Evolutionary conservation across 129 eudicot species (phyloP).

Genomic region (Escallonia rubra): DNA sequence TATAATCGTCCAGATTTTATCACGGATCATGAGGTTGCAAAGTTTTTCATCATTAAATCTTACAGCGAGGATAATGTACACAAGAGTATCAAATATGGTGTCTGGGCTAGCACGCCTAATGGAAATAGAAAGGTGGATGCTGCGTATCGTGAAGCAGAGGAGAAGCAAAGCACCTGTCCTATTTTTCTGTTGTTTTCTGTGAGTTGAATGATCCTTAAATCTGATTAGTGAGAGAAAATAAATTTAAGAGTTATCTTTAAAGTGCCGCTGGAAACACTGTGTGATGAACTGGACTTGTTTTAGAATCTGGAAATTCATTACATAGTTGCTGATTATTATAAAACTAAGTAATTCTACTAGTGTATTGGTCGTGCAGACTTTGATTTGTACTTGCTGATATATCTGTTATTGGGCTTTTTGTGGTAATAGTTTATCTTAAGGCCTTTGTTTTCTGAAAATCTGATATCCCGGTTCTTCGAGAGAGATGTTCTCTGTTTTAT

Average conservation of each 20-base stretch:
- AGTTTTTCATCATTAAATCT: slow-evolving; percentile 84
- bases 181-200: slow-evolving; percentile 90
- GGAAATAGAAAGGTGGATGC: slow-evolving; percentile 80
- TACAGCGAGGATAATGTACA: slow-evolving; percentile 99
- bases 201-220: slow-evolving; percentile 29
- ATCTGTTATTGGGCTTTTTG: no score
- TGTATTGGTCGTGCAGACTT: no score
- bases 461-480: slow-evolving; percentile 8
- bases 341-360: no score
- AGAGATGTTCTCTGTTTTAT: no score
- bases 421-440: slow-evolving; percentile 12
- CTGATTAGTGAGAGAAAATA: slow-evolving; percentile 15
- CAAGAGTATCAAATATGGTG: slow-evolving; percentile 82
- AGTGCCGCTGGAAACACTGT: no score
- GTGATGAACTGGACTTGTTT: no score
- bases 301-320: no score
- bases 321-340: no score
- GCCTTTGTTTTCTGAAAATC: slow-evolving; percentile 20
- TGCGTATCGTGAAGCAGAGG: slow-evolving; percentile 75
- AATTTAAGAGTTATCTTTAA: not conserved
- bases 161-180: slow-evolving; percentile 55
- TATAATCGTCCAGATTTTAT: slow-evolving; percentile 75
- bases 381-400: no score
- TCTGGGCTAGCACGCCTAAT: slow-evolving; percentile 91
- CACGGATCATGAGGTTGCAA: slow-evolving; percentile 57